These are phyloP conservation scores for Lipomyces yamanashiensis DNA, from an alignment of 805 yeast genomes.

Conservation along the genomic window DNA sequence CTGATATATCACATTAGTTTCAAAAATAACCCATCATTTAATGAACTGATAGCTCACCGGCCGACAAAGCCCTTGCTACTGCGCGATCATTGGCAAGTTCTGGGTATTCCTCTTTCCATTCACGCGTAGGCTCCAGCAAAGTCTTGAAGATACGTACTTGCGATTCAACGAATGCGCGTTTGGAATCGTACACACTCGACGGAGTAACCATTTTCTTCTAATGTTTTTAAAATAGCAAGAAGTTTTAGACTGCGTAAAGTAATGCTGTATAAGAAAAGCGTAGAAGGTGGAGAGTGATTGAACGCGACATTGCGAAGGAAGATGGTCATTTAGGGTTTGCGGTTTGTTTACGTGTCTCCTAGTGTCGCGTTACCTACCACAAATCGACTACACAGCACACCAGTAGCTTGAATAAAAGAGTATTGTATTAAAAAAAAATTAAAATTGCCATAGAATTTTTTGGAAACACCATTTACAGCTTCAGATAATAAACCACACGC, in stretches of 20 bases:
- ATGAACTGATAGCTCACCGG: slow-evolving; percentile 9
- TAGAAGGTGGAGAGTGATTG: no score
- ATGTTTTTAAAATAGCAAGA: not conserved
- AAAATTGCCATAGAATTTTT: no score
- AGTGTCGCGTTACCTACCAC: no score
- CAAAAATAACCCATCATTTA: no score
- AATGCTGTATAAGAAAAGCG: not conserved
- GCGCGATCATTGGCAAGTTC: slow-evolving; percentile 14
- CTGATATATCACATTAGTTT: slow-evolving; percentile 10
- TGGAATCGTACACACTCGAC: slow-evolving; percentile 23
- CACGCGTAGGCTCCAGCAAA: slow-evolving; percentile 25
- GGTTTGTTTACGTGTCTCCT: no score
- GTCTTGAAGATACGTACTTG: slow-evolving; percentile 26
- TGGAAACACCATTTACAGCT: no score
- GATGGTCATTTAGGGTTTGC: no score
- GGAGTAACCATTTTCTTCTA: not conserved
- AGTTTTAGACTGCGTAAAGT: not conserved
- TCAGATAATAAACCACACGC: no score
- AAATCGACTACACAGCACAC: no score
- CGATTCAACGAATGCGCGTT: slow-evolving; percentile 32
- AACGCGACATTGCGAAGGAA: no score
- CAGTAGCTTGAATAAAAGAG: no score
- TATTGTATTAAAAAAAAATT: no score
- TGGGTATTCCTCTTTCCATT: slow-evolving; percentile 20
- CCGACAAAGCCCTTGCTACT: slow-evolving; percentile 14